phyloP scores from a whole-genome alignment of 257 asterid species.

The Gentiana macrophylla region DNA sequence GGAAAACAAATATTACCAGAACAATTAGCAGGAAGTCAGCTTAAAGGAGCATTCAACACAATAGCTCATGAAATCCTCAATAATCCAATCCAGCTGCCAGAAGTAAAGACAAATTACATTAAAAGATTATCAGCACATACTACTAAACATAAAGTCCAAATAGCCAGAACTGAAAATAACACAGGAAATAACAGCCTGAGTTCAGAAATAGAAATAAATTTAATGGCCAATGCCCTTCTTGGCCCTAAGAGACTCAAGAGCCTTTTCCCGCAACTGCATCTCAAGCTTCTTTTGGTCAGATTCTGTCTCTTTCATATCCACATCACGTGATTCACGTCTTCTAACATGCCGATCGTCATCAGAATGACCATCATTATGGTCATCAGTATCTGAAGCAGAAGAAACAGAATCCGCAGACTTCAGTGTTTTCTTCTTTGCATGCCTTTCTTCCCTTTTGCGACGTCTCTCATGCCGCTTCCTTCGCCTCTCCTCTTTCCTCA shows the following conservation, averaged over 20 bases:
- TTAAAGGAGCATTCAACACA: conserved; percentile 74
- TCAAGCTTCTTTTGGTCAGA: conserved; percentile 78
- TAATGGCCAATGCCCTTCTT: conserved; percentile 61
- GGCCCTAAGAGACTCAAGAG: conserved; percentile 90
- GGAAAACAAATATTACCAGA: conserved; percentile 67
- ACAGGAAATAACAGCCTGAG: conserved; percentile 21
- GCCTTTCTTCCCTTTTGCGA: conserved; percentile 56
- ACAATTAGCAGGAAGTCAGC: conserved; percentile 82
- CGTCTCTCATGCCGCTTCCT: conserved; percentile 63
- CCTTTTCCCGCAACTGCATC: conserved; percentile 93
- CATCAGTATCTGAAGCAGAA: conserved; percentile 43
- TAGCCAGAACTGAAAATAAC: conserved; percentile 17
- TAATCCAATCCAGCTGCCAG: conserved; percentile 83
- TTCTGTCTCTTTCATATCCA: conserved; percentile 32
- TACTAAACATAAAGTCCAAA: conserved; percentile 32
- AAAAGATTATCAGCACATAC: conserved; percentile 45
- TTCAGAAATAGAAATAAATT: conserved; percentile 25
- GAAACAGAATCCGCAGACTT: conserved; percentile 44
- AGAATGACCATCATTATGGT: conserved; percentile 17
- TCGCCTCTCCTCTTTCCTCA: conserved; percentile 67
- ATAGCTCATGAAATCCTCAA: conserved; percentile 81
- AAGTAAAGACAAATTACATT: conserved; percentile 73
- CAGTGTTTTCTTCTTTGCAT: conserved; percentile 43
- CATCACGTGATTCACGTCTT: conserved; percentile 22
- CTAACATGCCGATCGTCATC: conserved; percentile 45